Base-by-base conservation (phyloP, 176 grass and related monocot genomes). In the Raddia guianensis region DNA sequence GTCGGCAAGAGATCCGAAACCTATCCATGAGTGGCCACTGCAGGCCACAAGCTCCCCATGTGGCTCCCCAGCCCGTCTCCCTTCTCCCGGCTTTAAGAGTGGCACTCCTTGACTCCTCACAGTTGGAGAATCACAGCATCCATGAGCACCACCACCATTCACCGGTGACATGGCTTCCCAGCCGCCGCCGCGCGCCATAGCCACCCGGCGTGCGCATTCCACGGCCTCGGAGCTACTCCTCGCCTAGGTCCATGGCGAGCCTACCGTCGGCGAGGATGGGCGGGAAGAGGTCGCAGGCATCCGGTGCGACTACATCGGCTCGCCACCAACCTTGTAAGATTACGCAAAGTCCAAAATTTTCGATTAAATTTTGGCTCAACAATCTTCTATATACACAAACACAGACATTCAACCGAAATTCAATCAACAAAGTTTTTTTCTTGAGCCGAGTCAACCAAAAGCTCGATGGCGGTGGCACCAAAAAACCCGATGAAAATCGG, bases 161-260 rank as follows among this genome's bases (percentile, higher is more conserved):
- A 64, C 61, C 47, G 16, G 5, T 44, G 72, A 56, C 85, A 98
- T 98, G 95, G 84, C 95, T 27, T 85, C 82, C 81, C 93, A 89
- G 77, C 87, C 43, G 80, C 89, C 65, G 75, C 88, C 4, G 80
- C 91, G n/a, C 32, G 70, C 90, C 72, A 86, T 86, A 72, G 54
- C 83, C 58, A 76, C n/a, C 88, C 50, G 27, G 27, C 27, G 74
- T 93, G 77, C 90, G 3, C 90, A 87, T 75, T 98, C 92, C 75
- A 86, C 50, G 88, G 88, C 83, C 86, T 89, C 83, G 63, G 45
- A 74, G 16, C 82, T 85, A 75, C 87, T 74, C 82, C 49, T 76
- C 91, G 15, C 87, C 90, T 3, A 63, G 78, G 49, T 85, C 92
- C 68, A 85, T 58, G 68, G 96, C 80, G 44, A 68, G 75, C 67